Conservation (phyloP, 345 rosid genomes). For the Triadica sebifera region DNA sequence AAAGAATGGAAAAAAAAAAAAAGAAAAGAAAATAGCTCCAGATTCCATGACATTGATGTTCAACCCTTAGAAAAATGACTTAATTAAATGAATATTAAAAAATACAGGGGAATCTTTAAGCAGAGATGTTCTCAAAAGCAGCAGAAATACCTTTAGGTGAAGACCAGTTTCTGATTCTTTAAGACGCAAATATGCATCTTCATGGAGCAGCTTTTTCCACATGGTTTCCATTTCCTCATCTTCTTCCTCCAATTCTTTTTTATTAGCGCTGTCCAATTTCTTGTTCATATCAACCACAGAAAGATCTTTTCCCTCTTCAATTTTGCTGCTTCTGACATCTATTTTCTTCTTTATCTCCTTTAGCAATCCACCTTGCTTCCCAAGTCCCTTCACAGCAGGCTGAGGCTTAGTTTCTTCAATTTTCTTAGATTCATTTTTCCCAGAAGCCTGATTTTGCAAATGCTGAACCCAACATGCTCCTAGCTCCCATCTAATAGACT, state of each 20-base stretch:
- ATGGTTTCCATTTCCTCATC: constrained; percentile 57
- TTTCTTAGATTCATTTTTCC: constrained; percentile 66
- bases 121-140: constrained; percentile 11
- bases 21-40: not conserved
- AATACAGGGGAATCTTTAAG: constrained; percentile 13
- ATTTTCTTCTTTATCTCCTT: constrained; percentile 84
- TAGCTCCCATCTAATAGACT: constrained; percentile 36
- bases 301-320: constrained; percentile 59
- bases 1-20: not conserved
- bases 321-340: constrained; percentile 60
- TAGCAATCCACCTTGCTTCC: constrained; percentile 89
- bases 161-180: constrained; percentile 41
- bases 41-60: too few species aligned
- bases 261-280: constrained; percentile 45
- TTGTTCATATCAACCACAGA: constrained; percentile 43
- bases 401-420: constrained; percentile 73
- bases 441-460: constrained; percentile 44
- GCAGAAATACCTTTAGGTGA: constrained; percentile 35
- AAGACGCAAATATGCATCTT: constrained; percentile 33
- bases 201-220: constrained; percentile 42
- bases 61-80: too few species aligned
- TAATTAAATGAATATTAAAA: not conserved
- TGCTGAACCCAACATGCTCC: constrained; percentile 42
- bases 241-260: constrained; percentile 57
- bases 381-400: constrained; percentile 91